phyloP scores from a whole-genome alignment of 352 stramenopile genomes.

The Globisporangium perplexum region DNA sequence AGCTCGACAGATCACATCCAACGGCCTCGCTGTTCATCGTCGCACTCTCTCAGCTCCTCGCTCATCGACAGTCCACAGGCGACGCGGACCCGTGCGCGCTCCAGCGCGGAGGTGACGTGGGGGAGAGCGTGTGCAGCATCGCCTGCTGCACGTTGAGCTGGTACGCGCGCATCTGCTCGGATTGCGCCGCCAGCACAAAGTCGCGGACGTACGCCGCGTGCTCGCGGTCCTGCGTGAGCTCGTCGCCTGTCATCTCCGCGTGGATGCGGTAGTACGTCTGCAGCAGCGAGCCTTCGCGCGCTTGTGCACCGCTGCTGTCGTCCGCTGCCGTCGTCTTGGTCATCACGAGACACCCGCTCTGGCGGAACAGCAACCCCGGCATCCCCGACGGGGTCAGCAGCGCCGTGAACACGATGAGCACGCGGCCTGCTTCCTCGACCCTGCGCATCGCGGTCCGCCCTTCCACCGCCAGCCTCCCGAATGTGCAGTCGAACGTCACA shows the following conservation, averaged over 20 bases:
- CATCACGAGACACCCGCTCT: slow-evolving; percentile 2
- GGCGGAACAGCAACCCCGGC: background rate
- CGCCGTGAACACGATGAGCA: slow-evolving; percentile 3
- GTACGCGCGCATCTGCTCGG: background rate
- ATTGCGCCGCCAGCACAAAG: background rate
- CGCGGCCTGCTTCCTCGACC: background rate
- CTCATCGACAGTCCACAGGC: no score
- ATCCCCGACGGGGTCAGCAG: background rate
- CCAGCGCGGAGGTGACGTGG: no score
- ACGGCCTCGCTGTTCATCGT: no score
- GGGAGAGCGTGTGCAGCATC: background rate
- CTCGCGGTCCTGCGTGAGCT: no score
- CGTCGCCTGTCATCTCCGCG: background rate
- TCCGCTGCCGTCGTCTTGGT: background rate
- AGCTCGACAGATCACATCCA: no score
- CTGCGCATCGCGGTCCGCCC: background rate
- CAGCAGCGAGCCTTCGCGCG: background rate
- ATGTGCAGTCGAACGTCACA: background rate
- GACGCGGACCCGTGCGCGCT: no score
- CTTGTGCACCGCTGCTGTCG: no score
- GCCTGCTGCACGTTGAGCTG: background rate
- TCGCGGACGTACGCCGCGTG: background rate
- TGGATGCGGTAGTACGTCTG: slow-evolving; percentile 1
- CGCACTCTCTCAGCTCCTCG: no score
- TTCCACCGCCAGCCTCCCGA: background rate